Evolutionary conservation across 1,284 basidiomycete species (phyloP), one percentile per base, ranked within the genome.

Genomic region (Takashimella tepidaria): DNA sequence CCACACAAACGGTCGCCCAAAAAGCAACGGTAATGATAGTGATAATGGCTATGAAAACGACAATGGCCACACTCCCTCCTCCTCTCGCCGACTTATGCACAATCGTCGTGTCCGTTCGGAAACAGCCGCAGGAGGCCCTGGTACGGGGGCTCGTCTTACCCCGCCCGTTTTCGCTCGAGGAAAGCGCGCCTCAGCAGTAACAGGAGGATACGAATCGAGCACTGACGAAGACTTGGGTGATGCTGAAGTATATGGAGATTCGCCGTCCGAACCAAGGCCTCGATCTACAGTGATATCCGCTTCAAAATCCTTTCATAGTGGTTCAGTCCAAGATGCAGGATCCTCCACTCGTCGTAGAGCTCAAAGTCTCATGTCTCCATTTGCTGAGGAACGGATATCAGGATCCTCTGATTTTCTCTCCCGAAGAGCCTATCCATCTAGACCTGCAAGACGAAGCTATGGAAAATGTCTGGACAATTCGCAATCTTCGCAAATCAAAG

Each of bases 161-260:
- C 54, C 16, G 48, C 52, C 19, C 51, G 51, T 1, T 55, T 56
- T 64, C 1, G 41, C 56, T 8, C 54, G 59, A 41, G 63, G 67
- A 5, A 58, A 56, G 42, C 50, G 64, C 2, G 53, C 63, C 1
- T 65, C 66, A 6, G 47, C 59, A 20, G 60, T 73, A 20, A 72
- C 67, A 8, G 71, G 71, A 19, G 71, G 71, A 1, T 73, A 67
- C 53, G 68, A 72, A 55, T 60, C 62, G 6, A 66, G 61, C 50
- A 57, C 61, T 12, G 65, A 60, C 13, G 68, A 68, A 20, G 60
- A 54, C 21, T 50, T 41, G 8, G 42, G 8, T 12, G n/a, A 20
- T n/a, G n/a, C 5, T 20, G 42, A 16, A 8, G 42, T 10, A 10
- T 8, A 37, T 6, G 12, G 8, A 43, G n/a, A 10, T 8, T 10